A percentile compares a stretch with the other conserved stretches of the same genome.
Conservation (phyloP, 2,329 filamentous ascomycete species). For the Saccharata proteae region DNA sequence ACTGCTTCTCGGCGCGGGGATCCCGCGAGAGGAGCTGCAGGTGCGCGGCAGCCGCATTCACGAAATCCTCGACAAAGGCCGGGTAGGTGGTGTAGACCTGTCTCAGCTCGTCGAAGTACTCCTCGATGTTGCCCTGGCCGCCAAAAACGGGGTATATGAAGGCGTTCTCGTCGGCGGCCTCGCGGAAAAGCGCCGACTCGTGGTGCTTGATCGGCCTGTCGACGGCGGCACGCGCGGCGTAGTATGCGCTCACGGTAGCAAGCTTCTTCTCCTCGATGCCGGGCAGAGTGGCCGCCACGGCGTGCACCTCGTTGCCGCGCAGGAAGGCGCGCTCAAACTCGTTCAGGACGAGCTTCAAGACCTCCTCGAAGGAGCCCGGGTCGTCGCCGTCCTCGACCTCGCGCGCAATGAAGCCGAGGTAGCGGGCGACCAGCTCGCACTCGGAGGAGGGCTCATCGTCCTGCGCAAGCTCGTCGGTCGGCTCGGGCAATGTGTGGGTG, state of each 20-base stretch:
- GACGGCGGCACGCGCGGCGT: conserved; percentile 70
- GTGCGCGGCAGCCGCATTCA: conserved; percentile 69
- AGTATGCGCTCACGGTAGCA: conserved; percentile 81
- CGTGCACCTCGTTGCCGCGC: conserved; percentile 91
- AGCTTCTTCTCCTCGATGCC: conserved; percentile 92
- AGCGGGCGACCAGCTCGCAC: conserved; percentile 82
- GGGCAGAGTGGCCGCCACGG: conserved; percentile 69
- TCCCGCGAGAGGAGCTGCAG: conserved; percentile 77
- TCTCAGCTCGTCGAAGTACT: conserved; percentile 96
- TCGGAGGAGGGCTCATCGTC: conserved; percentile 98
- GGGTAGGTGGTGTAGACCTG: conserved; percentile 86
- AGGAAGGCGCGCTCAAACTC: conserved; percentile 96
- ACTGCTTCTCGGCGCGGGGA: conserved; percentile 83
- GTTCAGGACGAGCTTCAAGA: conserved; percentile 82
- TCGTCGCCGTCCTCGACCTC: conserved; percentile 92
- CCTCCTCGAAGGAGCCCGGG: conserved; percentile 80
- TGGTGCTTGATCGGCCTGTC: conserved; percentile 83
- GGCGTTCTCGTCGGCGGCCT: conserved; percentile 71
- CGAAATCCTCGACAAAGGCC: conserved; percentile 76
- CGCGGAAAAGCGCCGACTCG: conserved; percentile 83
- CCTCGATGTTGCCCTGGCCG: conserved; percentile 96
- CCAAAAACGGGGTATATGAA: conserved; percentile 90
- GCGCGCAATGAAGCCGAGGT: conserved; percentile 77
- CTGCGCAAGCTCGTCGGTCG: conserved; percentile 93
- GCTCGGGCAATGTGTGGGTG: conserved; percentile 67